Base-by-base conservation (phyloP, 2,329 filamentous ascomycete species). In the Calonectria pauciramosa region DNA sequence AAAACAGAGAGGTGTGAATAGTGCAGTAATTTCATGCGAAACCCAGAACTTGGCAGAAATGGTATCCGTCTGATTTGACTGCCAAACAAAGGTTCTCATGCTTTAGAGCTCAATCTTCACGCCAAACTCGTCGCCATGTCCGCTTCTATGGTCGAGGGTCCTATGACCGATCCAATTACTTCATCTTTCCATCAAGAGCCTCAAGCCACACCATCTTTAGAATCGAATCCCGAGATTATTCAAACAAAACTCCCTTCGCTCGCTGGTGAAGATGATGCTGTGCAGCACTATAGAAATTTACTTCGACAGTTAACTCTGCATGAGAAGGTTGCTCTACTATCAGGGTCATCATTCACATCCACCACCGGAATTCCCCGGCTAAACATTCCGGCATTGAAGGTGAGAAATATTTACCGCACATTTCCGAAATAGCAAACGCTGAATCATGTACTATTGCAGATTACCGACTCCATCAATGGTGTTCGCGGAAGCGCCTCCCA, bases 321-420 rank as follows among this genome's bases (percentile, higher is more conserved):
- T n/a, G 64, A 67, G n/a, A 67, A 67, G 47, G 30, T 67, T 51
- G 32, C 28, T 11, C 30, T 67, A 2, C n/a, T 67, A 16, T 67
- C 44, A 34, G 64, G 64, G 41, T 67, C 64, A 16, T 49, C 41
- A 26, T 67, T 67, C 47, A 49, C 64, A 11, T 51, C 64, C 20
- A 67, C 64, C 20, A 49, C 44, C 5, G 44, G 41, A 26, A 32
- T 67, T 30, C 13, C 64, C 16, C 64, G 64, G 32, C 32, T 67
- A 30, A 36, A 36, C 14, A 67, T 67, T 36, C 47, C 64, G 8
- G 44, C 44, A 26, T 67, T 67, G 30, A 67, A 67, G 47, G 64
- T 67, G n/a, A 67, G 47, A 26, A 16, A 10, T 60, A 28, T 28
- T 26, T 9, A n/a, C 3, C 30, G 9, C 32, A 41, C 28, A 11